phyloP scores from a whole-genome alignment of 2,329 filamentous ascomycete species.

The Verticillium zaregamsianum region DNA sequence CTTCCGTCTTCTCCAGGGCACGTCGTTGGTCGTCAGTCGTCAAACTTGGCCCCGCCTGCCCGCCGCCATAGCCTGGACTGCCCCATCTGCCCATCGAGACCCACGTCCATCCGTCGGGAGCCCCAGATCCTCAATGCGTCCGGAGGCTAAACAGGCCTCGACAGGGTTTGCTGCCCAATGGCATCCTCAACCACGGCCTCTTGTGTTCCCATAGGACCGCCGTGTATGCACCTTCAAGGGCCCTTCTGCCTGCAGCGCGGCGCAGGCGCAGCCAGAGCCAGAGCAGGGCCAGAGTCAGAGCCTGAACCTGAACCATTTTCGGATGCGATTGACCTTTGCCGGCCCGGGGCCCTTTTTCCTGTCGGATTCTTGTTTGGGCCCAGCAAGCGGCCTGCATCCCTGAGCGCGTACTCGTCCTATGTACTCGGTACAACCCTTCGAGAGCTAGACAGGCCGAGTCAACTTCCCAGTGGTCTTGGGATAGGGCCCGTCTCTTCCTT shows the following conservation, averaged over 20 bases:
- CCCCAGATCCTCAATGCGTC: slow-evolving; percentile 10
- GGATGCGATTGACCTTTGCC: slow-evolving; percentile 2
- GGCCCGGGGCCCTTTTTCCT: neutral
- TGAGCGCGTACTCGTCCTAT: slow-evolving; percentile 4
- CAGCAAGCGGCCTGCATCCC: neutral
- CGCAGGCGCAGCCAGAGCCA: slow-evolving; percentile 29
- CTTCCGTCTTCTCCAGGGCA: neutral
- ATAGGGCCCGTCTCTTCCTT: slow-evolving; percentile 16
- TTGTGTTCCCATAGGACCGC: slow-evolving; percentile 24
- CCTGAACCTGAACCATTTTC: slow-evolving; percentile 2
- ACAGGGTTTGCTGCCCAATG: slow-evolving; percentile 32
- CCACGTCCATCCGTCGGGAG: slow-evolving; percentile 3
- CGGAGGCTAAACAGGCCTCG: slow-evolving; percentile 7
- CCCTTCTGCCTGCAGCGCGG: slow-evolving; percentile 34
- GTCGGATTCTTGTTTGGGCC: neutral
- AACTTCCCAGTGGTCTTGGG: slow-evolving; percentile 16
- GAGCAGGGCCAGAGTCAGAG: slow-evolving; percentile 9
- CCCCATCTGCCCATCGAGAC: neutral
- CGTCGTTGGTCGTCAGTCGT: slow-evolving; percentile 2
- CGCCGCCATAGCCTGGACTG: neutral
- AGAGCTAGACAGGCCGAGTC: slow-evolving; percentile 9
- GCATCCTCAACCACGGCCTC: slow-evolving; percentile 11
- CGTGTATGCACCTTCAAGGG: slow-evolving; percentile 23
- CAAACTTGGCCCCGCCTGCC: neutral
- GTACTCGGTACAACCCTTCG: neutral